A percentile compares a stretch with the other conserved stretches of the same genome.
phyloP scores from a whole-genome alignment of 1,139 yeast genomes.

The Debaryomyces udenii region DNA sequence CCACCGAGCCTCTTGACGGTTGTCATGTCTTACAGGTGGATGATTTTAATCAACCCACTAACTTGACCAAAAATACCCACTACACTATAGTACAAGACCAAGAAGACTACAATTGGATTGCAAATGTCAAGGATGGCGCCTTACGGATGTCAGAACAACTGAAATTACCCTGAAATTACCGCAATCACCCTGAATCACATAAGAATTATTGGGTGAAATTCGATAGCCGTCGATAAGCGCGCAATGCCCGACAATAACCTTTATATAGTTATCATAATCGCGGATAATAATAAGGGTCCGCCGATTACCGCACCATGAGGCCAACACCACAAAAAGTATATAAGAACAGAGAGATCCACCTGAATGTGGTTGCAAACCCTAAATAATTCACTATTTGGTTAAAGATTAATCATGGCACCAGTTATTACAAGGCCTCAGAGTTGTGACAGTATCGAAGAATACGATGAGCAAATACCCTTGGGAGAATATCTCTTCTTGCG shows the following conservation, averaged over 20 bases:
- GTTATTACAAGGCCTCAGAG: slow-evolving; percentile 10
- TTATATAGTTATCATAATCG: no score
- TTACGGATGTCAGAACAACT: slow-evolving; percentile 1
- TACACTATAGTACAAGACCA: background rate
- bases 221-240: background rate
- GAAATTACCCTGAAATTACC: background rate
- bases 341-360: background rate
- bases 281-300: background rate
- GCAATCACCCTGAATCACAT: no score
- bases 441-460: slow-evolving; percentile 1
- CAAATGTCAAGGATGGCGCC: slow-evolving; percentile 7
- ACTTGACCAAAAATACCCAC: background rate
- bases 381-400: no score
- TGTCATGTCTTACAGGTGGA: slow-evolving; percentile 11
- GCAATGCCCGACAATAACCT: background rate
- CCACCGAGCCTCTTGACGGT: background rate
- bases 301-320: background rate
- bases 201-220: no score
- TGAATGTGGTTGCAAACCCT: no score
- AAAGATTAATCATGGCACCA: slow-evolving; percentile 6
- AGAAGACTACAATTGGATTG: slow-evolving; percentile 9
- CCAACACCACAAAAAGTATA: background rate
- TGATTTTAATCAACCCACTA: slow-evolving; percentile 17
- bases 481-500: slow-evolving; percentile 45
- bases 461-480: slow-evolving; percentile 26